Evolutionary conservation across 257 asterid species (phyloP).

Genomic region (Euphrasia confusa): DNA sequence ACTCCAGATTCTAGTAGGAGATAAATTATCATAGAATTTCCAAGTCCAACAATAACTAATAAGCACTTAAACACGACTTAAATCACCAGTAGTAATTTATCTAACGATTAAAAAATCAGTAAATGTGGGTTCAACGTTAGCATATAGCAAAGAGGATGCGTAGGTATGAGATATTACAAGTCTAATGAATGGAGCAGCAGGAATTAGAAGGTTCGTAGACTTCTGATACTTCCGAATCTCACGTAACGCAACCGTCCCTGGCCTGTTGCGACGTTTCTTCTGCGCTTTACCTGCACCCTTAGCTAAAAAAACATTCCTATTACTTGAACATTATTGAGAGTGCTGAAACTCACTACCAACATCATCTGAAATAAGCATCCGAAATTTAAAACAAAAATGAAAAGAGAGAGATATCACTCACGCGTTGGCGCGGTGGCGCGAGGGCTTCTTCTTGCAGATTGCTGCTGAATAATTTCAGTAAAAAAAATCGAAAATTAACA

Average conservation of each 20-base stretch:
- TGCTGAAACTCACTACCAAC: conserved; percentile 9
- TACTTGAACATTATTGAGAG: not conserved
- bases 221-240: conserved; percentile 65
- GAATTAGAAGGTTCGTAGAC: conserved; percentile 47
- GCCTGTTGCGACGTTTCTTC: conserved; percentile 45
- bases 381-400: conserved; percentile 12
- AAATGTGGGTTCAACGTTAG: not conserved
- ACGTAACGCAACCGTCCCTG: conserved; percentile 60
- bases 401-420: conserved; percentile 21
- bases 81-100: conserved; percentile 10
- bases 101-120: not conserved
- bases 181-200: conserved; percentile 71
- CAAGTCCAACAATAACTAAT: not conserved
- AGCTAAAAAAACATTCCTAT: conserved; percentile 26
- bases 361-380: not conserved
- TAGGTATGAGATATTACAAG: conserved; percentile 28
- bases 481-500: conserved; percentile 34
- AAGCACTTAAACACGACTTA: conserved; percentile 10
- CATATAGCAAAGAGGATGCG: not conserved
- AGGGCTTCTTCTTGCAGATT: conserved; percentile 31
- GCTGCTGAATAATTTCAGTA: conserved; percentile 27
- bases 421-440: conserved; percentile 32
- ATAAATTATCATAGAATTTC: too few species aligned
- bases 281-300: conserved; percentile 21
- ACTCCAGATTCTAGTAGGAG: too few species aligned